Evolutionary conservation across 257 asterid species (phyloP), one percentile per base, ranked within the genome.

Genomic region (Solanum corneliomulleri): DNA sequence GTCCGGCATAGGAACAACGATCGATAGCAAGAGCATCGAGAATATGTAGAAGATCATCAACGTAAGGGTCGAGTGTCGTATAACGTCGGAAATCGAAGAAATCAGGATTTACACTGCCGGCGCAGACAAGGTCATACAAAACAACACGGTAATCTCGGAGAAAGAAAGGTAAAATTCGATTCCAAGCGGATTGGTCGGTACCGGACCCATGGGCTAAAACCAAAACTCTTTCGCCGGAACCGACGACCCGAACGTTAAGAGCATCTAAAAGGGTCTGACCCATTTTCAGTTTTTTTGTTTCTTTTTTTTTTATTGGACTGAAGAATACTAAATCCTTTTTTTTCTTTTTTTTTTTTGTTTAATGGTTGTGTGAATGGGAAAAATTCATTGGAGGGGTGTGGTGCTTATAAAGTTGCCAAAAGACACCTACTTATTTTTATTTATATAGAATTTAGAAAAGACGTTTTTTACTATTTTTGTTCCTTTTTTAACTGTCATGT

Each of bases 121-220:
- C 99, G 85, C 99, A 96, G n/a, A 93, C 98, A 39, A 96, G 94
- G 87, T 96, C 99, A 71, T 91, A 96, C 33, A 95, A 93, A 5
- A 96, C 92, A 21, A 96, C 92, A 44, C 92, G 91, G 89, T 94
- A 93, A 29, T 97, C 98, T 29, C 93, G 92, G 39, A 89, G 75
- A 90, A 97, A 92, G 77, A 86, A 94, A 2, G 98, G 99, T 20
- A 95, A 90, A 90, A 97, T 94, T 74, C 97, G 93, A 81, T 94
- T 93, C 98, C 99, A 97, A 9, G 98, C 98, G 5, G 98, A 97
- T 62, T 97, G 98, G 76, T 97, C 99, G 60, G 98, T 97, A 88
- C 99, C 99, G 88, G 91, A 23, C 25, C 99, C 99, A 41, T 97
- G 99, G 49, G 99, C 91, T n/a, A 97, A 91, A 12, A 97, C 97